phyloP scores from a whole-genome alignment of 1,284 basidiomycete species.

The Pseudozyma sp. region DNA sequence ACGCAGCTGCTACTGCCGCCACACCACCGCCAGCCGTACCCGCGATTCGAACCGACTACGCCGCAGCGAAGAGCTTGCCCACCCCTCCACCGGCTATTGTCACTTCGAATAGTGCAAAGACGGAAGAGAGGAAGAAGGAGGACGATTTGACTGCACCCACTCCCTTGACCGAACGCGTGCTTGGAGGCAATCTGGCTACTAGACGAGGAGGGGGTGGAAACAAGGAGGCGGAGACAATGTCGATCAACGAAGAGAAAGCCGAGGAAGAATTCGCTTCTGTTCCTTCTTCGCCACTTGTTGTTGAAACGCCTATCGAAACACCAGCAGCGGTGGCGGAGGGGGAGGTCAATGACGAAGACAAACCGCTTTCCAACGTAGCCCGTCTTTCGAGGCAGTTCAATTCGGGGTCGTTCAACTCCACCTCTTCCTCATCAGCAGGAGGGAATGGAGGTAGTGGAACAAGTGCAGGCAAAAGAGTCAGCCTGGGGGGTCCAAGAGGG shows the following conservation, averaged over 20 bases:
- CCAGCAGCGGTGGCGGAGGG: conserved; percentile 10
- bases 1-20: background rate
- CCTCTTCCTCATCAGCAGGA: background rate
- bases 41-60: background rate
- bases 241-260: conserved; percentile 21
- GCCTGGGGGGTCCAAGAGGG: conserved; percentile 20
- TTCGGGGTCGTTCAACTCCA: conserved; percentile 2
- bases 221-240: conserved; percentile 31
- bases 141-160: conserved; percentile 59
- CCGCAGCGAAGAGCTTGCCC: background rate
- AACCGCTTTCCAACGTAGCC: conserved; percentile 56
- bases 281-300: background rate
- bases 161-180: conserved; percentile 69
- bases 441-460: background rate
- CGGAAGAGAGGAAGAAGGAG: conserved; percentile 62
- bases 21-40: background rate
- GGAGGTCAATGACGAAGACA: conserved; percentile 39
- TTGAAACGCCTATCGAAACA: background rate
- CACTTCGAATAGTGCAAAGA: conserved; percentile 57
- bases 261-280: conserved; percentile 24
- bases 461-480: conserved; percentile 7
- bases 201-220: background rate
- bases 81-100: conserved; percentile 13
- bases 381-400: conserved; percentile 57
- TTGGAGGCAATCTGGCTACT: background rate